Conservation (phyloP, 371 early-diverging fungal genomes). For the Dinochytrium kinnereticum region DNA sequence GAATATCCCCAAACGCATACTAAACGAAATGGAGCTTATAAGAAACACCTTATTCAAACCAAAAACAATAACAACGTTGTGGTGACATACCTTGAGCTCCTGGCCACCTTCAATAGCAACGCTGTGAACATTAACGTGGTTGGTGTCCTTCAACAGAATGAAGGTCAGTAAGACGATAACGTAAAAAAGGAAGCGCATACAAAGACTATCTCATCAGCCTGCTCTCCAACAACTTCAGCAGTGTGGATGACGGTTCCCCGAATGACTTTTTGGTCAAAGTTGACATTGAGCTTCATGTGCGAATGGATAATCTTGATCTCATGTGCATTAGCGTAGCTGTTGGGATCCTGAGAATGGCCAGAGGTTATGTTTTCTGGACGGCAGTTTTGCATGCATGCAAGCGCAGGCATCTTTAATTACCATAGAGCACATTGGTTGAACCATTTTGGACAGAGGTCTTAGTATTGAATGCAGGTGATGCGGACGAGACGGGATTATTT, state of each 20-base stretch:
- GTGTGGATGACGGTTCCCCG: slow-evolving; percentile 68
- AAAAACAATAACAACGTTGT: too few relatives aligned
- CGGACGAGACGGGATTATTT: too few relatives aligned
- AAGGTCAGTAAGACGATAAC: background rate
- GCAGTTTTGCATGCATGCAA: too few relatives aligned
- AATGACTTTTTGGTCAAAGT: slow-evolving; percentile 75
- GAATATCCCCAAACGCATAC: background rate
- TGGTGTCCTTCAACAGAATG: slow-evolving; percentile 62
- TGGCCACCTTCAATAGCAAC: slow-evolving; percentile 49
- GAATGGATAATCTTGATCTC: slow-evolving; percentile 74
- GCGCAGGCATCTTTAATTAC: too few relatives aligned
- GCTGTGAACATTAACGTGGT: slow-evolving; percentile 62
- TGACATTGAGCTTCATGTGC: slow-evolving; percentile 75
- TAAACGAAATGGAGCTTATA: too few relatives aligned
- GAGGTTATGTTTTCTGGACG: too few relatives aligned
- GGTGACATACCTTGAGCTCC: slow-evolving; percentile 6
- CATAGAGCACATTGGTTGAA: too few relatives aligned
- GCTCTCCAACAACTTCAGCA: slow-evolving; percentile 31
- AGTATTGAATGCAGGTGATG: too few relatives aligned
- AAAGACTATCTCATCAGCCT: slow-evolving; percentile 70
- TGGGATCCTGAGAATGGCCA: slow-evolving; percentile 78
- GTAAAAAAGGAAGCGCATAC: slow-evolving; percentile 13
- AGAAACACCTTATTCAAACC: too few relatives aligned
- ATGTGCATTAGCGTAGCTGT: slow-evolving; percentile 80
- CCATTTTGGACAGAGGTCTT: too few relatives aligned